Evolutionary conservation across 1,284 basidiomycete species (phyloP).

Genomic region (Athelia sp.): DNA sequence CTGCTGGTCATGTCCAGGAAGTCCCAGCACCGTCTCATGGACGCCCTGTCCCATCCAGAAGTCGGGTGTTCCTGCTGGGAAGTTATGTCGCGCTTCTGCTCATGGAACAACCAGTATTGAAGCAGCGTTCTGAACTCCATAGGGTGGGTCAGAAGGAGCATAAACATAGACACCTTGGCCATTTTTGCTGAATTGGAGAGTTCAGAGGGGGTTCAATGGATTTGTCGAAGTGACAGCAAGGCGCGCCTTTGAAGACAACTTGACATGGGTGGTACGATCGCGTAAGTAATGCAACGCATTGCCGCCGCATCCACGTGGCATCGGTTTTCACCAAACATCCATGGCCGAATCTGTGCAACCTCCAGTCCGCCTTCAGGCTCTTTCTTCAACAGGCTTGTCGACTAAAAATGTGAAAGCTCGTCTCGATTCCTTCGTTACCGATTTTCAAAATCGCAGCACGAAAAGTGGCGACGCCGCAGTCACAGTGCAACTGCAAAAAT

Average conservation of each 20-base stretch:
- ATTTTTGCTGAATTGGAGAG: slow-evolving; percentile 17
- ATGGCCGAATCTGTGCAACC: slow-evolving; percentile 30
- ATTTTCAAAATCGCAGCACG: slow-evolving; percentile 39
- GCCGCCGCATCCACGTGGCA: too few species aligned
- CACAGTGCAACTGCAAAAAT: slow-evolving; percentile 50
- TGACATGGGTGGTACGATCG: too few species aligned
- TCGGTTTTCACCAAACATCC: too few species aligned
- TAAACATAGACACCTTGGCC: slow-evolving; percentile 42
- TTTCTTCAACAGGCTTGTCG: slow-evolving; percentile 29
- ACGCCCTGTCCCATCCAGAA: slow-evolving; percentile 77
- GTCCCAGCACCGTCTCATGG: slow-evolving; percentile 90
- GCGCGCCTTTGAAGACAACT: too few species aligned
- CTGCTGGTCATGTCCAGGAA: slow-evolving; percentile 88
- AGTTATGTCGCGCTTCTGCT: slow-evolving; percentile 77
- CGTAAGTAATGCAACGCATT: too few species aligned
- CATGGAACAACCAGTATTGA: slow-evolving; percentile 78
- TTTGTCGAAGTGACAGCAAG: too few species aligned
- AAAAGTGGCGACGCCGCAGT: slow-evolving; percentile 46
- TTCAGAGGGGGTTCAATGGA: not conserved
- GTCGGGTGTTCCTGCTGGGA: slow-evolving; percentile 62
- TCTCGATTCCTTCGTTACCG: slow-evolving; percentile 38
- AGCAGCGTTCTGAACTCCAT: slow-evolving; percentile 74
- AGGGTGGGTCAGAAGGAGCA: slow-evolving; percentile 68
- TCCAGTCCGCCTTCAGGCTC: slow-evolving; percentile 39
- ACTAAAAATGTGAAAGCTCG: slow-evolving; percentile 32